These are phyloP conservation scores for Galerina sulciceps DNA, from an alignment of 768 basidiomycete genomes.

Conservation along the genomic window DNA sequence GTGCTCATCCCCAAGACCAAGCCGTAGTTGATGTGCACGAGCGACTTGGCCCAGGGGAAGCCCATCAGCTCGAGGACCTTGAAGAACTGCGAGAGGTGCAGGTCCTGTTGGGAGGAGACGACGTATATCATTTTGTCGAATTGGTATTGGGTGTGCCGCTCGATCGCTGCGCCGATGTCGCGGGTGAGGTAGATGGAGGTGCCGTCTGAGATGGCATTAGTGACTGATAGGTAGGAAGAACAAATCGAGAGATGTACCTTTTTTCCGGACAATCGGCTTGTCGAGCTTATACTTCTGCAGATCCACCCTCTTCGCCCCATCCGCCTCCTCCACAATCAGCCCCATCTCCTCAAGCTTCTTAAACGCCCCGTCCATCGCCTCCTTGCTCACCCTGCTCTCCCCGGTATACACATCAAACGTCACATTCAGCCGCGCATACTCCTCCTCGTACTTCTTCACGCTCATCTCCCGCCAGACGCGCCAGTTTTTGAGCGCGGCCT, in stretches of 20 bases:
- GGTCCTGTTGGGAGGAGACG: constrained; percentile 83
- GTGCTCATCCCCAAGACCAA: constrained; percentile 95
- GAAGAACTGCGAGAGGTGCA: constrained; percentile 91
- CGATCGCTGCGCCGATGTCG: constrained; percentile 92
- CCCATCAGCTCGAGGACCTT: constrained; percentile 90
- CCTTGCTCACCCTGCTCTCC: constrained; percentile 80
- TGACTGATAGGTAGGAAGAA: not conserved
- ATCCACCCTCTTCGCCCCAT: constrained; percentile 87
- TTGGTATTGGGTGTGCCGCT: constrained; percentile 90
- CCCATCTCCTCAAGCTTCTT: constrained; percentile 69
- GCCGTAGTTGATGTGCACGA: constrained; percentile 91
- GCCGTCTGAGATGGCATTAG: constrained; percentile 60
- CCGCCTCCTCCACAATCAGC: constrained; percentile 74
- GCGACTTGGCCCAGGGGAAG: constrained; percentile 80
- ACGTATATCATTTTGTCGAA: constrained; percentile 93
- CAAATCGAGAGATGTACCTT: constrained; percentile 44
- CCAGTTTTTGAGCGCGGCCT: constrained; percentile 85
- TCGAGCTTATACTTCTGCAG: constrained; percentile 89
- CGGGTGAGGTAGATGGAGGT: constrained; percentile 94
- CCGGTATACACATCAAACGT: constrained; percentile 92
- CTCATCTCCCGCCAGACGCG: constrained; percentile 92
- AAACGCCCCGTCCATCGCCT: constrained; percentile 76
- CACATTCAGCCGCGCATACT: constrained; percentile 89
- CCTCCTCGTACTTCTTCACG: constrained; percentile 85
- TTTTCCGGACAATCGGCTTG: constrained; percentile 89